phyloP scores from a whole-genome alignment of 83 land plant genomes.

The Picea engelmannii region DNA sequence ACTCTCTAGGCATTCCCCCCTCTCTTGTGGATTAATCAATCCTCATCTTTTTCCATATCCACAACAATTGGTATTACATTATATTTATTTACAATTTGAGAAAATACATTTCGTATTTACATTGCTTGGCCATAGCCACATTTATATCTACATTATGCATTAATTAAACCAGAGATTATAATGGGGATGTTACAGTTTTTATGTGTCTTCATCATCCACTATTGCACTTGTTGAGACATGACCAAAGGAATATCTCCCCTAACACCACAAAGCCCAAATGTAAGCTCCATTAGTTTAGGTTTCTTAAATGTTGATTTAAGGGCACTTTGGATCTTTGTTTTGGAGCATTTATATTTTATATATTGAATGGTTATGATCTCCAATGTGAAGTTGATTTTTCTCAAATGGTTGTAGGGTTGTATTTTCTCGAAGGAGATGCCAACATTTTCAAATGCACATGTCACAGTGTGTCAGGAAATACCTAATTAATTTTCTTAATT shows the following conservation, averaged over 20 bases:
- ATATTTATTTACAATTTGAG: no score
- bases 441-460: conserved; percentile 51
- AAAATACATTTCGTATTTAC: no score
- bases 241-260: conserved; percentile 40
- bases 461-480: conserved; percentile 61
- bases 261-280: conserved; percentile 79
- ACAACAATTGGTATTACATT: no score
- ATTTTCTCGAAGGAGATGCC: conserved; percentile 62
- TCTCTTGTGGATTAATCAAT: no score
- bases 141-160: no score
- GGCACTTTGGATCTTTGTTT: conserved; percentile 41
- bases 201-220: conserved; percentile 26
- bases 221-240: conserved; percentile 15
- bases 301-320: conserved; percentile 51
- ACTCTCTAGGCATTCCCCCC: no score
- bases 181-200: background rate
- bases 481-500: no score
- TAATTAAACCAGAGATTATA: no score
- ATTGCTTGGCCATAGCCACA: no score
- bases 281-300: conserved; percentile 52
- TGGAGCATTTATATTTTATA: conserved; percentile 43
- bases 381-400: conserved; percentile 61
- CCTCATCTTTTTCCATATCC: no score
- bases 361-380: conserved; percentile 46
- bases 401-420: conserved; percentile 49